Conservation (phyloP, 768 basidiomycete species). For the Leccinum rimulosum region DNA sequence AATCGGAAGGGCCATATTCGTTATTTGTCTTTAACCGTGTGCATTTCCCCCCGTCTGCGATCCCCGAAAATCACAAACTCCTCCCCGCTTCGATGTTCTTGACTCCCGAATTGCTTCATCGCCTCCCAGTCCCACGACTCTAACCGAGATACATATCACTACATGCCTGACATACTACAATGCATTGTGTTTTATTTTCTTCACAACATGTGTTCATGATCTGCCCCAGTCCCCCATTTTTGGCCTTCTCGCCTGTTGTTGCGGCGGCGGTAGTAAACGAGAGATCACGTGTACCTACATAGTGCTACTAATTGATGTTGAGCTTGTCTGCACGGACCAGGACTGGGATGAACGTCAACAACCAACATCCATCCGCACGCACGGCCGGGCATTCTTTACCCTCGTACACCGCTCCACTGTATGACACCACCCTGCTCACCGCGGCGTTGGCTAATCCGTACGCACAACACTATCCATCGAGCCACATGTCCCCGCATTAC, state of each 20-base stretch:
- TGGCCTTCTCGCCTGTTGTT: constrained; percentile 4
- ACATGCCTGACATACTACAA: constrained; percentile 33
- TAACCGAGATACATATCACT: constrained; percentile 25
- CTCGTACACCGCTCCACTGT: constrained; percentile 17
- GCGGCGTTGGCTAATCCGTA: constrained; percentile 30
- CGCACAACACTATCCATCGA: constrained; percentile 26
- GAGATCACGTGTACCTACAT: constrained; percentile 21
- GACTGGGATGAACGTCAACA: constrained; percentile 8
- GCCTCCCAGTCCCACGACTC: constrained; percentile 15
- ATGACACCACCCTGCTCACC: constrained; percentile 26
- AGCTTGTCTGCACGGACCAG: not conserved
- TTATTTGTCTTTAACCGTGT: constrained; percentile 26
- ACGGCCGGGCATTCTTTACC: not conserved
- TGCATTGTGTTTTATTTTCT: constrained; percentile 30
- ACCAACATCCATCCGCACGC: constrained; percentile 11
- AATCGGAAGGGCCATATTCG: constrained; percentile 19
- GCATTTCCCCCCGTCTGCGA: constrained; percentile 15
- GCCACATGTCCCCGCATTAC: constrained; percentile 48
- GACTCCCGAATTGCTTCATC: constrained; percentile 22
- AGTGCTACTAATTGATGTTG: not conserved
- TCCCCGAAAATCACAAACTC: constrained; percentile 23
- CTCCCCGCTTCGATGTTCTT: constrained; percentile 28
- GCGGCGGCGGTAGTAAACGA: not conserved
- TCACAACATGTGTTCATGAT: constrained; percentile 22
- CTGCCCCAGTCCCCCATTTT: constrained; percentile 6